These are phyloP conservation scores for Aspergillus sp. DNA, from an alignment of 2,329 filamentous ascomycete species.

Conservation along the genomic window DNA sequence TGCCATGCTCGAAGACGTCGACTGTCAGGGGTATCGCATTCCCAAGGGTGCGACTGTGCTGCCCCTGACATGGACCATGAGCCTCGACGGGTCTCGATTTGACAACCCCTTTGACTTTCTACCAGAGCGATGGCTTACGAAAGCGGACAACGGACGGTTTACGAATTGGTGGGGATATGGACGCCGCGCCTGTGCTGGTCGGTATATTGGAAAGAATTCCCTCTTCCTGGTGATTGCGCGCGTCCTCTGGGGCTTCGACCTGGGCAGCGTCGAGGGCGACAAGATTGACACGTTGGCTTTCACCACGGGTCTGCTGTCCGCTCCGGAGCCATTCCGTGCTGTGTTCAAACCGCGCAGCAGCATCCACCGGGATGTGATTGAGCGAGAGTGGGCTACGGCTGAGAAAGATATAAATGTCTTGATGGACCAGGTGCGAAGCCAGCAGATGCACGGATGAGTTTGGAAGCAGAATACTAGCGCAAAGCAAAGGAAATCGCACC, in stretches of 20 bases:
- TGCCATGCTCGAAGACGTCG: constrained; percentile 21
- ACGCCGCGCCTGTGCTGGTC: constrained; percentile 28
- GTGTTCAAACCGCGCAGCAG: background rate
- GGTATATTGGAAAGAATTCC: constrained; percentile 31
- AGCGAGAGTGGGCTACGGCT: background rate
- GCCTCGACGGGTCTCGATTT: constrained; percentile 9
- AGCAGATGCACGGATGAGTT: too few species aligned
- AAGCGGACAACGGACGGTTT: background rate
- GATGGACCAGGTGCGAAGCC: too few species aligned
- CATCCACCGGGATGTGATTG: background rate
- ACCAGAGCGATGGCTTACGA: constrained; percentile 10
- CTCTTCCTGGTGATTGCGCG: constrained; percentile 27
- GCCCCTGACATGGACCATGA: constrained; percentile 16
- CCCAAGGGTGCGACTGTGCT: constrained; percentile 31
- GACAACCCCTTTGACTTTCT: constrained; percentile 16
- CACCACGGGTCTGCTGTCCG: background rate
- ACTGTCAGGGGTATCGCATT: constrained; percentile 31
- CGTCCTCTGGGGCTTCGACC: constrained; percentile 31
- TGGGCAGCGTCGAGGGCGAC: constrained; percentile 15
- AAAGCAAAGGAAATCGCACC: too few species aligned
- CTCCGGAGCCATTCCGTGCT: background rate
- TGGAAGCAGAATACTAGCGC: too few species aligned
- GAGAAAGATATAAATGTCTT: background rate
- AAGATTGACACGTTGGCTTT: background rate
- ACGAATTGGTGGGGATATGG: constrained; percentile 25